Evolutionary conservation across 2,329 filamentous ascomycete genomes (phyloP), one percentile per base, ranked within the genome.

Genomic region (Penicillium sp.): DNA sequence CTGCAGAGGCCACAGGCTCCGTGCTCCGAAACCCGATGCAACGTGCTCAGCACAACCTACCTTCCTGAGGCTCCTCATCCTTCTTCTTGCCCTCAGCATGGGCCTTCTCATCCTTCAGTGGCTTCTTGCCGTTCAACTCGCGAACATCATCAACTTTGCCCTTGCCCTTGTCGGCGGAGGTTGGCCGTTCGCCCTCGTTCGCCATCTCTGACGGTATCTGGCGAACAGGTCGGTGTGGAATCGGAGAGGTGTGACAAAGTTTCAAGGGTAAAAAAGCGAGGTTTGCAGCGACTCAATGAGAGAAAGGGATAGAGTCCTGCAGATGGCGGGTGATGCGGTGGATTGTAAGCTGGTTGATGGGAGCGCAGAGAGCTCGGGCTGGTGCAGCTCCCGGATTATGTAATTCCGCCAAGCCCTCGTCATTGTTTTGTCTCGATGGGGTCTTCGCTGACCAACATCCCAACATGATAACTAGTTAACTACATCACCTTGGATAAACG

Each of bases 101-200:
- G 53, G 85, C 79, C 82, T 92, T 92, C 62, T 88, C 90, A 78
- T 91, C 89, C 74, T 89, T 88, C 70, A 84, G 83, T 50, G 75
- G 66, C 69, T 81, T 80, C 69, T 85, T 85, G 64, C 83, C 80
- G 64, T 84, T 81, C 63, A 84, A 76, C 73, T 91, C 87, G 75
- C 88, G 88, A 64, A 86, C 83, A 72, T 87, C 86, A 65, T 89
- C 85, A 66, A 89, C 92, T 85, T 98, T 99, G 77, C 88, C 94
- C 85, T 99, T 99, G 81, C 93, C 93, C 86, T 98, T 98, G 81
- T 97, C 92, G 78, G 88, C 86, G 78, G 90, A 84, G 81, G 91
- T 91, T 79, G 91, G 86, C 85, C 89, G 86, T 82, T 96, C 91
- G 83, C 90, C 92, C 81, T 96, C 92, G 85, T 96, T 91, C 82